A percentile compares a stretch with the other conserved stretches of the same genome.
phyloP scores from a whole-genome alignment of 2,329 filamentous ascomycete species.

The Myriosclerotinia curreyana region DNA sequence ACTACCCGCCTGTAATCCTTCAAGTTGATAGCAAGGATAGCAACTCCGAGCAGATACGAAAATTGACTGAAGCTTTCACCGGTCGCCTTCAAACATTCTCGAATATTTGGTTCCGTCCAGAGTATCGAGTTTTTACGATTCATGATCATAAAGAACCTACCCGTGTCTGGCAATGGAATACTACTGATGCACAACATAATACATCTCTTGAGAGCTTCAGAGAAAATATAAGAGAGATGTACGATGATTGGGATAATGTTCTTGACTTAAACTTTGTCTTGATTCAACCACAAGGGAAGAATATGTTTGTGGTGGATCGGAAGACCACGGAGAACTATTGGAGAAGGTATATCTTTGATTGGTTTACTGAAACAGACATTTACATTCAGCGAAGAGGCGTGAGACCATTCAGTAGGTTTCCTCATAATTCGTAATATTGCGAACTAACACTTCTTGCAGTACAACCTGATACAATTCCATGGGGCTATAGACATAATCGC shows the following conservation, averaged over 20 bases:
- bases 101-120: conserved; percentile 29
- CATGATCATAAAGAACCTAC: background rate
- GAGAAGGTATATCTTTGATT: conserved; percentile 27
- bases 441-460: conserved; percentile 8
- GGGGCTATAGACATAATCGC: conserved; percentile 17
- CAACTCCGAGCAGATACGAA: background rate
- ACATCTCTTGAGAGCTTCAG: background rate
- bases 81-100: background rate
- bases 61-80: background rate
- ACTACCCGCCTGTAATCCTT: conserved; percentile 2
- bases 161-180: conserved; percentile 13
- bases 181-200: conserved; percentile 3
- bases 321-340: conserved; percentile 23
- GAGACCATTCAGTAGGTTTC: conserved; percentile 3
- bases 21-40: background rate
- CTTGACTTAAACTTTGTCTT: conserved; percentile 9
- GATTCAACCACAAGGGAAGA: background rate
- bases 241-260: conserved; percentile 11
- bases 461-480: background rate
- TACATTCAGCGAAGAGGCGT: conserved; percentile 9
- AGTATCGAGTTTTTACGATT: conserved; percentile 23
- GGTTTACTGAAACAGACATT: conserved; percentile 20
- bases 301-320: conserved; percentile 9
- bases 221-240: conserved; percentile 3
- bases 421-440: background rate